Conservation (phyloP, 2,329 filamentous ascomycete genomes). For the Claviceps humidiphila region DNA sequence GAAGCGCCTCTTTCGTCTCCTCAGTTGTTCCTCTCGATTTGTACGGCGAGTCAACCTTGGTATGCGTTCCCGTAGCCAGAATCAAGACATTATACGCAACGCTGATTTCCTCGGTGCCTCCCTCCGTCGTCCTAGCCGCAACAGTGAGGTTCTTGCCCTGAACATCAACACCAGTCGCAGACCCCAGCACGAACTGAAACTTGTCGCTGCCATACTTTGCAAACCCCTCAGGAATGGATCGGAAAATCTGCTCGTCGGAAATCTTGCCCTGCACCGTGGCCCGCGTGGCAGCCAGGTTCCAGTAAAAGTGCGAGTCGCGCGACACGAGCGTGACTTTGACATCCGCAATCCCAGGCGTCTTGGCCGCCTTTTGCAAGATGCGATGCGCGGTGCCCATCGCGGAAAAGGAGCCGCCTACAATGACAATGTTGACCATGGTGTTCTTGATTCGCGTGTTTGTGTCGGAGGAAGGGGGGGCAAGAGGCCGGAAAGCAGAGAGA, state of each 20-base stretch:
- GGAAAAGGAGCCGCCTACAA: neutral
- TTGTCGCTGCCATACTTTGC: conserved; percentile 6
- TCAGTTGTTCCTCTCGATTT: conserved; percentile 34
- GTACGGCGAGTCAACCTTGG: conserved; percentile 28
- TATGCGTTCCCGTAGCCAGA: conserved; percentile 38
- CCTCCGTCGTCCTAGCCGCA: neutral
- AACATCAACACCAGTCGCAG: conserved; percentile 23
- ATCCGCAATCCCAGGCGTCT: neutral
- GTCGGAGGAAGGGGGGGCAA: neutral
- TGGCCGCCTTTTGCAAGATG: conserved; percentile 1
- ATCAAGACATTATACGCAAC: conserved; percentile 30
- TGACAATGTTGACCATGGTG: neutral
- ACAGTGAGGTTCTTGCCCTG: conserved; percentile 21
- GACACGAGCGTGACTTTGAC: conserved; percentile 19
- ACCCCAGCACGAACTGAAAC: conserved; percentile 37
- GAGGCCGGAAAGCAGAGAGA: neutral
- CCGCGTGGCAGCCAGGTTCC: conserved; percentile 41
- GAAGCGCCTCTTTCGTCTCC: conserved; percentile 24
- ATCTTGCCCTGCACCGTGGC: conserved; percentile 36
- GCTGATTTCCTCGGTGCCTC: neutral
- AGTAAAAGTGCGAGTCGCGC: conserved; percentile 15
- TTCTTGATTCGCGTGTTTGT: neutral
- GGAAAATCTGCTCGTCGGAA: conserved; percentile 32
- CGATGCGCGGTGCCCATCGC: neutral
- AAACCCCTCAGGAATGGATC: conserved; percentile 32